Evolutionary conservation across 305 asterid genomes (phyloP).

Genomic region (Euphrasia arctica): DNA sequence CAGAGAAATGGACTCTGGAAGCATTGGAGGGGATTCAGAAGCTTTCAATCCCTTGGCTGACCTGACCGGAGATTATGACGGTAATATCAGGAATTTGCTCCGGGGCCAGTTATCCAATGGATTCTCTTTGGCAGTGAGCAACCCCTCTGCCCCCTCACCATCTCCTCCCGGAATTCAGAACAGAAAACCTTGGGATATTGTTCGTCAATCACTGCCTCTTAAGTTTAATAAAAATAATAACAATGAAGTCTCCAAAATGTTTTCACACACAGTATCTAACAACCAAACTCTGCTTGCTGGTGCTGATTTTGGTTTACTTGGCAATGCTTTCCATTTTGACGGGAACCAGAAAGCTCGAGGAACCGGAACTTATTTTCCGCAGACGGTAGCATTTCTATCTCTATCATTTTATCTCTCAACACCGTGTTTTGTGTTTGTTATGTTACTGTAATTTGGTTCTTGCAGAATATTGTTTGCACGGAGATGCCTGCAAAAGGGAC

Average conservation of each 20-base stretch:
- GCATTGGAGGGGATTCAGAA: conserved; percentile 49
- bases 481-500: conserved; percentile 40
- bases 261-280: conserved; percentile 18
- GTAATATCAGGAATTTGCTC: conserved; percentile 71
- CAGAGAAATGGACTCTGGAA: conserved; percentile 41
- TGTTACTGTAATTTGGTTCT: conserved; percentile 16
- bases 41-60: conserved; percentile 67
- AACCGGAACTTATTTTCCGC: conserved; percentile 57
- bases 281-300: conserved; percentile 29
- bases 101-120: conserved; percentile 62
- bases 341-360: conserved; percentile 48
- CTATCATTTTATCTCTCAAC: conserved; percentile 10
- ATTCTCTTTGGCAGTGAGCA: conserved; percentile 25
- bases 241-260: conserved; percentile 25
- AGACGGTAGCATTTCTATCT: conserved; percentile 38
- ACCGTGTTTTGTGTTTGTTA: neutral
- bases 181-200: conserved; percentile 38
- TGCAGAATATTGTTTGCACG: conserved; percentile 45
- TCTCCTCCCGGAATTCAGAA: conserved; percentile 31
- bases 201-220: conserved; percentile 40
- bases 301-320: conserved; percentile 27
- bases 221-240: conserved; percentile 22
- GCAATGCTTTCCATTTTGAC: conserved; percentile 34
- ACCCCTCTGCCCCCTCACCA: conserved; percentile 22
- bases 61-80: conserved; percentile 76